phyloP scores from a whole-genome alignment of 371 early-diverging fungal genomes.

The Circinella umbellata region DNA sequence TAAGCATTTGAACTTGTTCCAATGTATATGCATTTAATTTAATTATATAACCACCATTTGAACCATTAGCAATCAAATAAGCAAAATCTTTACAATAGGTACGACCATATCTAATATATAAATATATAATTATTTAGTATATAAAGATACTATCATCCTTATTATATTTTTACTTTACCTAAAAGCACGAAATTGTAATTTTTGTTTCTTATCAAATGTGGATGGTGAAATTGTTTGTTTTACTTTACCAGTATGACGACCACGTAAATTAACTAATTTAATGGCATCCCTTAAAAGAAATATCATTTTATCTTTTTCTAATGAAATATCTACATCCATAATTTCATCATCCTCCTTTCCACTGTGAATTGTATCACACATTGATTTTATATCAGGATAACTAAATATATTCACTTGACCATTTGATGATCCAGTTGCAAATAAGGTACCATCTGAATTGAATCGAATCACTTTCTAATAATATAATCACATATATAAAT shows the following conservation, averaged over 20 bases:
- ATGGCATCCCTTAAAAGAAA: conserved; percentile 94
- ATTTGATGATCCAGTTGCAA: conserved; percentile 72
- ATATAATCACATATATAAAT: too few relatives aligned
- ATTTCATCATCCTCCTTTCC: conserved; percentile 54
- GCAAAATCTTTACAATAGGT: conserved; percentile 48
- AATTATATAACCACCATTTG: conserved; percentile 33
- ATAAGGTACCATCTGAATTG: conserved; percentile 57
- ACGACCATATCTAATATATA: conserved; percentile 51
- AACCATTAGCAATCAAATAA: conserved; percentile 42
- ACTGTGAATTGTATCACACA: conserved; percentile 15
- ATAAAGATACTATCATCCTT: neutral
- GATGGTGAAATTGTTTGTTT: conserved; percentile 62
- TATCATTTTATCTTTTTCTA: conserved; percentile 94
- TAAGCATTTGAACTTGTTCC: conserved; percentile 26
- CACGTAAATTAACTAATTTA: conserved; percentile 78
- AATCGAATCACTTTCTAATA: conserved; percentile 55
- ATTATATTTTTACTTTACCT: conserved; percentile 30
- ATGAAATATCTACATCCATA: conserved; percentile 68
- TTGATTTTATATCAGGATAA: conserved; percentile 49
- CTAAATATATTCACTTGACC: conserved; percentile 62
- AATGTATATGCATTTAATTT: conserved; percentile 47
- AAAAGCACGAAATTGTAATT: conserved; percentile 54
- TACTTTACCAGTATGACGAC: conserved; percentile 55
- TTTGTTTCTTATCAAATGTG: conserved; percentile 49
- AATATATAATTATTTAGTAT: neutral